These are phyloP conservation scores for Chalciporus pseudorubinellus DNA, from an alignment of 768 basidiomycete species.

Conservation along the genomic window DNA sequence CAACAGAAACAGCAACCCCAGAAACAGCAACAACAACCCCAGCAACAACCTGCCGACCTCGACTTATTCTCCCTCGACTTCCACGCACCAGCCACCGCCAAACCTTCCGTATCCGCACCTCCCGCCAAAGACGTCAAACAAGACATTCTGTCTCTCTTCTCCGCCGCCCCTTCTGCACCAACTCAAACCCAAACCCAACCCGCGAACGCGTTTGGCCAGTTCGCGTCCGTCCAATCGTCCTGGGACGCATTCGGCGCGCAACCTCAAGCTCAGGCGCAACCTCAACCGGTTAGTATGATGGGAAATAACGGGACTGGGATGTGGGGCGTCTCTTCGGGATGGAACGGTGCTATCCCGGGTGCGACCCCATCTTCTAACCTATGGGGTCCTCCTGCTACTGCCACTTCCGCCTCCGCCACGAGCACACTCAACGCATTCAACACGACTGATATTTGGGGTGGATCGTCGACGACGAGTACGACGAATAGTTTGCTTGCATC, in stretches of 20 bases:
- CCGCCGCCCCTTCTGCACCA: slow-evolving; percentile 37
- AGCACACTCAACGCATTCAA: slow-evolving; percentile 21
- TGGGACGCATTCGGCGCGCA: slow-evolving; percentile 30
- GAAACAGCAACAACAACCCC: slow-evolving; percentile 20
- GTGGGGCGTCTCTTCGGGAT: slow-evolving; percentile 70
- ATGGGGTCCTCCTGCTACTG: slow-evolving; percentile 33
- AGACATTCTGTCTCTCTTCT: slow-evolving; percentile 83
- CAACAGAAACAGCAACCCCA: slow-evolving; percentile 45
- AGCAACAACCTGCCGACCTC: slow-evolving; percentile 42
- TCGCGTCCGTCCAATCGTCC: slow-evolving; percentile 24
- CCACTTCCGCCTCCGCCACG: slow-evolving; percentile 25
- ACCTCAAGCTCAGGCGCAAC: slow-evolving; percentile 25
- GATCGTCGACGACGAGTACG: slow-evolving; percentile 34
- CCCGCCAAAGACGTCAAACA: slow-evolving; percentile 75
- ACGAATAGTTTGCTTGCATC: slow-evolving; percentile 25
- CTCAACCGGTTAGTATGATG: slow-evolving; percentile 47
- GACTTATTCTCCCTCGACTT: slow-evolving; percentile 89
- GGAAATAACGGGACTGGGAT: slow-evolving; percentile 51
- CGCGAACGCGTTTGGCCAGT: slow-evolving; percentile 38
- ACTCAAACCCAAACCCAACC: slow-evolving; percentile 30
- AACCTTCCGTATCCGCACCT: slow-evolving; percentile 26
- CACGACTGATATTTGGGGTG: slow-evolving; percentile 63
- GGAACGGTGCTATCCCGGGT: slow-evolving; percentile 40
- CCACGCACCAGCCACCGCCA: slow-evolving; percentile 49
- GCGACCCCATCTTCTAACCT: slow-evolving; percentile 29